Conservation (phyloP, 305 asterid species). For the Caryopteris hybrid region DNA sequence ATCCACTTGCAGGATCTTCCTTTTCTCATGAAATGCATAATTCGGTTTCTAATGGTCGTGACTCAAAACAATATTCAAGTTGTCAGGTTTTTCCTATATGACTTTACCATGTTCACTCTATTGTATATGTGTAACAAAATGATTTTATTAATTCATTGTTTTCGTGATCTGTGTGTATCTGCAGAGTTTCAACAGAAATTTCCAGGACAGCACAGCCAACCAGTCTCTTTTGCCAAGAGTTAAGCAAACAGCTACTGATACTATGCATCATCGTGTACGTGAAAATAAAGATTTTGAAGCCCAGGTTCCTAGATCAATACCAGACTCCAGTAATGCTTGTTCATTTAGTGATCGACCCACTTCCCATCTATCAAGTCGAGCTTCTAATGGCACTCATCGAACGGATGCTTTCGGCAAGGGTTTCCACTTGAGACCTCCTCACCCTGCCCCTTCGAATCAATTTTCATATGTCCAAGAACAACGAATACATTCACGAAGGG, state of each 20-base stretch:
- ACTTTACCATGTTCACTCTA: neutral
- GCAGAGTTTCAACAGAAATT: constrained; percentile 30
- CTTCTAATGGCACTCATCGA: constrained; percentile 36
- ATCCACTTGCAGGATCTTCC: constrained; percentile 30
- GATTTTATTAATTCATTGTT: neutral
- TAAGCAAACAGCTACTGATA: constrained; percentile 18
- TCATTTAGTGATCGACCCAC: constrained; percentile 41
- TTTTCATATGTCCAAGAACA: constrained; percentile 75
- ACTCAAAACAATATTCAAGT: constrained; percentile 38
- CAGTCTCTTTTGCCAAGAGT: constrained; percentile 26
- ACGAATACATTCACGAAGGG: constrained; percentile 47
- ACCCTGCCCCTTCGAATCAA: constrained; percentile 83
- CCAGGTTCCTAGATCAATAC: constrained; percentile 41
- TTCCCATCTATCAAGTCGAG: constrained; percentile 35
- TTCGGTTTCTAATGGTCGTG: constrained; percentile 33
- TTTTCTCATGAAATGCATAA: constrained; percentile 37
- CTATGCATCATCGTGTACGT: constrained; percentile 27
- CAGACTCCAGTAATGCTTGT: constrained; percentile 28
- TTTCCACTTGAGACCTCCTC: constrained; percentile 78
- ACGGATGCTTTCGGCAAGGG: constrained; percentile 50
- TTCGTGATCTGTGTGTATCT: constrained; percentile 21
- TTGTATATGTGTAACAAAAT: neutral
- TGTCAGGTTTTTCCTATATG: constrained; percentile 41
- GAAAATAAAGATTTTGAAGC: constrained; percentile 35
- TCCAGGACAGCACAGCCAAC: constrained; percentile 23